Conservation (phyloP, 2,329 filamentous ascomycete genomes). For the Aspergillus sp. region DNA sequence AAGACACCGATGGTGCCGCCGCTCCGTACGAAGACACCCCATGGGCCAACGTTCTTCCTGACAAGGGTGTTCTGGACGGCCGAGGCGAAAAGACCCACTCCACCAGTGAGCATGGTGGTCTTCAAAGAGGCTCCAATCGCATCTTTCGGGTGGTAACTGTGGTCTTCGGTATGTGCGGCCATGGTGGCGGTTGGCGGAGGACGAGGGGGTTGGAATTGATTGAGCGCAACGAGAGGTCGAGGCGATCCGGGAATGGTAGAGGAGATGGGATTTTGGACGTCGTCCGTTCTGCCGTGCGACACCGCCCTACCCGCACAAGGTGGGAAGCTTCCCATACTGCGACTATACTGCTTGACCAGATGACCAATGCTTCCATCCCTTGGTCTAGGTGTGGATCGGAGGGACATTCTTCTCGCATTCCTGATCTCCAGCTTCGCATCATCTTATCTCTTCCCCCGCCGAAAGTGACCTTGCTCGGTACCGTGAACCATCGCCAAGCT, state of each 20-base stretch:
- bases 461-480: not conserved
- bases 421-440: not conserved
- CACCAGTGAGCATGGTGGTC: slow-evolving; percentile 63
- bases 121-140: slow-evolving; percentile 66
- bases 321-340: not conserved
- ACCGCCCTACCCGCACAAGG: slow-evolving; percentile 20
- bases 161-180: slow-evolving; percentile 47
- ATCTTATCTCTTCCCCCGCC: not conserved
- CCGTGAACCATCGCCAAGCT: slow-evolving; percentile 11
- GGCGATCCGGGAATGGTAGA: slow-evolving; percentile 7
- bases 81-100: slow-evolving; percentile 68
- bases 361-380: slow-evolving; percentile 4
- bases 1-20: slow-evolving; percentile 70
- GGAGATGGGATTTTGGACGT: slow-evolving; percentile 25
- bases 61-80: slow-evolving; percentile 83
- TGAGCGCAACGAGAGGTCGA: slow-evolving; percentile 8
- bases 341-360: slow-evolving; percentile 1
- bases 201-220: slow-evolving; percentile 12
- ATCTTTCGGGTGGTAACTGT: slow-evolving; percentile 69
- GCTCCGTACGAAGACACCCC: slow-evolving; percentile 75
- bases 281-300: slow-evolving; percentile 21
- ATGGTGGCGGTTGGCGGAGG: slow-evolving; percentile 40
- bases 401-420: not conserved
- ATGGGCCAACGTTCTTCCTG: slow-evolving; percentile 75
- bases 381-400: not conserved